A percentile compares a stretch with the other conserved stretches of the same genome.
phyloP scores from a whole-genome alignment of 768 basidiomycete genomes.

The Pleurotus eryngii region DNA sequence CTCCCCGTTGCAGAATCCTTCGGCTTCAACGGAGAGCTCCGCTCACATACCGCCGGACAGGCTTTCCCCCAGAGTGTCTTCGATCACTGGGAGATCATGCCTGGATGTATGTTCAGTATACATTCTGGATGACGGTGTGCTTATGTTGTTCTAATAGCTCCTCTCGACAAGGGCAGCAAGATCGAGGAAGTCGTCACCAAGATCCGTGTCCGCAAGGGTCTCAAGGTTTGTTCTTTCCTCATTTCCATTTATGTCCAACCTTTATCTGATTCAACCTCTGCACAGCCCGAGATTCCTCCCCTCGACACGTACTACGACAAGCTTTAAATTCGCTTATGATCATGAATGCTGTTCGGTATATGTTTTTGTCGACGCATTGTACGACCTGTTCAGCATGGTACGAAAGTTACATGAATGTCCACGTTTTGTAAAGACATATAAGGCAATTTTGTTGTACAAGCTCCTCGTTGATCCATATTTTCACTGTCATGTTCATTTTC shows the following conservation, averaged over 20 bases:
- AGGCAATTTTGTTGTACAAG: conserved; percentile 6
- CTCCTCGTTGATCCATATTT: background rate
- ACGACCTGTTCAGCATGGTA: background rate
- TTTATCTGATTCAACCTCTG: conserved; percentile 11
- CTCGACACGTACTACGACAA: conserved; percentile 95
- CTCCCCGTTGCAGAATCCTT: conserved; percentile 90
- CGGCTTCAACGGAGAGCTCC: conserved; percentile 97
- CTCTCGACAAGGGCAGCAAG: conserved; percentile 89
- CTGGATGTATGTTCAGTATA: conserved; percentile 54
- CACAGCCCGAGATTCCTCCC: conserved; percentile 80
- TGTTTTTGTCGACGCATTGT: conserved; percentile 10
- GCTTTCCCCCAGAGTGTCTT: conserved; percentile 97
- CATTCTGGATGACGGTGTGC: conserved; percentile 9
- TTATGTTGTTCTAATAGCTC: conserved; percentile 38
- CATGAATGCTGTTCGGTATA: conserved; percentile 1
- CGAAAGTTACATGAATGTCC: conserved; percentile 2
- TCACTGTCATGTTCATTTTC: background rate
- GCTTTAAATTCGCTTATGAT: conserved; percentile 49
- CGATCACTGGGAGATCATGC: conserved; percentile 90
- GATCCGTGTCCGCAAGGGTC: conserved; percentile 93
- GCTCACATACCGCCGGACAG: conserved; percentile 90
- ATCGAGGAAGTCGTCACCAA: conserved; percentile 76
- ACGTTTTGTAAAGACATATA: conserved; percentile 3
- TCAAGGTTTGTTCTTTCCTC: conserved; percentile 56
- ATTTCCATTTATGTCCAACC: background rate